phyloP scores from a whole-genome alignment of 2,329 filamentous ascomycete species.

The Cladophialophora yegresii region DNA sequence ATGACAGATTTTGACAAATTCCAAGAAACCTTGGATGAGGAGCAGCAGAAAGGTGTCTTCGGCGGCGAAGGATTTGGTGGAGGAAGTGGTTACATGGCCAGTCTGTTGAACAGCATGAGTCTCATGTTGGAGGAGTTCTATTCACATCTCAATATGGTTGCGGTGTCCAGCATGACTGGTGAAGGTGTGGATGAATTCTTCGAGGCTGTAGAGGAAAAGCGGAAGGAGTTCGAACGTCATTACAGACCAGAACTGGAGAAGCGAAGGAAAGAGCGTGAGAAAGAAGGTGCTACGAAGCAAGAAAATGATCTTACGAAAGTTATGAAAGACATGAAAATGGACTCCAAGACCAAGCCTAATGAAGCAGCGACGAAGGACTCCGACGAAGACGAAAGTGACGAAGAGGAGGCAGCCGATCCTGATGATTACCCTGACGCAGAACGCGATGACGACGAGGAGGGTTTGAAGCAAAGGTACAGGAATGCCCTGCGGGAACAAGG shows the following conservation, averaged over 20 bases:
- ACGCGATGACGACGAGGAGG: slow-evolving; percentile 63
- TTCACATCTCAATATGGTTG: slow-evolving; percentile 86
- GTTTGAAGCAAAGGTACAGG: slow-evolving; percentile 75
- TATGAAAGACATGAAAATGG: slow-evolving; percentile 86
- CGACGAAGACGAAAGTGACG: slow-evolving; percentile 52
- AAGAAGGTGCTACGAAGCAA: slow-evolving; percentile 68
- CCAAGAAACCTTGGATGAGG: slow-evolving; percentile 76
- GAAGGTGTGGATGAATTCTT: slow-evolving; percentile 94
- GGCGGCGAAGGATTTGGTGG: slow-evolving; percentile 71
- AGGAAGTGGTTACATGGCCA: slow-evolving; percentile 94
- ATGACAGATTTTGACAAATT: slow-evolving; percentile 99
- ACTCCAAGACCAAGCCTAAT: slow-evolving; percentile 34
- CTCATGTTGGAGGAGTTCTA: slow-evolving; percentile 98
- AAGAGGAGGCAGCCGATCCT: slow-evolving; percentile 40
- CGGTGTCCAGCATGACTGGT: slow-evolving; percentile 89
- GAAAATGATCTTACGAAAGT: slow-evolving; percentile 86
- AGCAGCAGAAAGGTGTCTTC: slow-evolving; percentile 76
- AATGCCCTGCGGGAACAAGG: slow-evolving; percentile 66
- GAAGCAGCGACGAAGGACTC: slow-evolving; percentile 50
- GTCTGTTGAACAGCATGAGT: slow-evolving; percentile 94
- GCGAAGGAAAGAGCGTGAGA: slow-evolving; percentile 72
- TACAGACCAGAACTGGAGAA: slow-evolving; percentile 90
- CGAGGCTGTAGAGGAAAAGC: slow-evolving; percentile 80
- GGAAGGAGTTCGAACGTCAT: slow-evolving; percentile 81
- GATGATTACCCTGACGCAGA: slow-evolving; percentile 56